phyloP scores from a whole-genome alignment of 805 yeast genomes.

The Kodamaea neixiangensis region DNA sequence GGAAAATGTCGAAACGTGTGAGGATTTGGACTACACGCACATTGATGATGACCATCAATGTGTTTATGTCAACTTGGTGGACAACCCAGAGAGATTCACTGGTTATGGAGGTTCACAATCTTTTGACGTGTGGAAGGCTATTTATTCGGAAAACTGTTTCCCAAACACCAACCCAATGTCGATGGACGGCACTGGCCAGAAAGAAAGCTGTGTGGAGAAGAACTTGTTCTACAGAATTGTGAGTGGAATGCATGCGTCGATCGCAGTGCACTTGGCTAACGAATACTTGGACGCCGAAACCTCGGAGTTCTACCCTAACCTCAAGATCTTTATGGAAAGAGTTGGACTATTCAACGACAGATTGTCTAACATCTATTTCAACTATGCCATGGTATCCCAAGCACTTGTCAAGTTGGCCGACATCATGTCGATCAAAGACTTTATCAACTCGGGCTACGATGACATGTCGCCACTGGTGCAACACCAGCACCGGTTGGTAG shows the following conservation, averaged over 20 bases:
- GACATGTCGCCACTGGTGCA: slow-evolving; percentile 12
- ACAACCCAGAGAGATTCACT: slow-evolving; percentile 94
- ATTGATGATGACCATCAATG: slow-evolving; percentile 65
- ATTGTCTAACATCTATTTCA: slow-evolving; percentile 84
- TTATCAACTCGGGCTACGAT: slow-evolving; percentile 26
- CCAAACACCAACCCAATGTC: slow-evolving; percentile 47
- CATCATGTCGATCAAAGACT: slow-evolving; percentile 29
- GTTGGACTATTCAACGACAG: slow-evolving; percentile 92
- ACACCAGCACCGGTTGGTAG: slow-evolving; percentile 47
- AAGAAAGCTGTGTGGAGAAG: slow-evolving; percentile 74
- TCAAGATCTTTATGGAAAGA: slow-evolving; percentile 78
- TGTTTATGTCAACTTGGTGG: slow-evolving; percentile 81
- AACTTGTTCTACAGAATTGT: slow-evolving; percentile 82
- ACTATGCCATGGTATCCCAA: slow-evolving; percentile 83
- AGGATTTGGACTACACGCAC: slow-evolving; percentile 68
- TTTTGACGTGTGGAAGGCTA: slow-evolving; percentile 88
- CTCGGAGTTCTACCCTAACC: slow-evolving; percentile 82
- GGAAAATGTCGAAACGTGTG: slow-evolving; percentile 33
- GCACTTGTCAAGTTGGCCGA: slow-evolving; percentile 64
- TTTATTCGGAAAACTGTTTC: slow-evolving; percentile 90
- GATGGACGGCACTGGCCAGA: slow-evolving; percentile 32
- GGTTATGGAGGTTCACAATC: slow-evolving; percentile 95
- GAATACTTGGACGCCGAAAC: slow-evolving; percentile 66
- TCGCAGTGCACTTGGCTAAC: slow-evolving; percentile 87
- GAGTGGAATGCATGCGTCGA: slow-evolving; percentile 94